Conservation (phyloP, 2,329 filamentous ascomycete species). For the Colletotrichum sp. region DNA sequence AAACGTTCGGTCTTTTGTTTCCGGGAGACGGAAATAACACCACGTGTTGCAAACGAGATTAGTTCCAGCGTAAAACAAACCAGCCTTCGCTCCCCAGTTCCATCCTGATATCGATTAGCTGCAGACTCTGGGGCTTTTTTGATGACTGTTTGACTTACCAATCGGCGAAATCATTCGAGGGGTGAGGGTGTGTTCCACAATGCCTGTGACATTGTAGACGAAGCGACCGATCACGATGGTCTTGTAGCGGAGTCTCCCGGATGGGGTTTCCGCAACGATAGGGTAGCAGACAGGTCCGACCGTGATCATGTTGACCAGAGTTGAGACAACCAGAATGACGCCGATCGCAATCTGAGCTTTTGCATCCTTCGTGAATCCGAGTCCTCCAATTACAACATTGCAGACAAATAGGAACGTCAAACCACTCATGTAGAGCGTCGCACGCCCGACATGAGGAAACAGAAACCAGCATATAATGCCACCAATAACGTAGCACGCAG, state of each 20-base stretch:
- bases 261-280: conserved; percentile 47
- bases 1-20: conserved; percentile 49
- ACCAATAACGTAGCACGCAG: conserved; percentile 42
- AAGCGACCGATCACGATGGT: conserved; percentile 49
- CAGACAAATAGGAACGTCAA: conserved; percentile 41
- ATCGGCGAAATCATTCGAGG: conserved; percentile 41
- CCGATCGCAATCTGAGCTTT: conserved; percentile 30
- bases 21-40: conserved; percentile 47
- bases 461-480: conserved; percentile 44
- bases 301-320: conserved; percentile 36
- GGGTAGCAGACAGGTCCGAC: conserved; percentile 46
- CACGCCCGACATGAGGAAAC: conserved; percentile 41
- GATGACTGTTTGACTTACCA: background rate
- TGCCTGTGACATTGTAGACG: conserved; percentile 43
- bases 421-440: conserved; percentile 43
- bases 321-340: conserved; percentile 33
- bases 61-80: conserved; percentile 44
- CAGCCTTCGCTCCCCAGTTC: conserved; percentile 45
- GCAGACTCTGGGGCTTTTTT: background rate
- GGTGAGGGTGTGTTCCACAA: conserved; percentile 42
- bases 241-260: conserved; percentile 50
- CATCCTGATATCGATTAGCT: conserved; percentile 28
- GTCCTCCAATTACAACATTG: conserved; percentile 36
- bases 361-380: conserved; percentile 25
- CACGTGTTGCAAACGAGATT: conserved; percentile 41